Base-by-base conservation (phyloP, 768 basidiomycete genomes). In the Gloeostereum incarnatum region DNA sequence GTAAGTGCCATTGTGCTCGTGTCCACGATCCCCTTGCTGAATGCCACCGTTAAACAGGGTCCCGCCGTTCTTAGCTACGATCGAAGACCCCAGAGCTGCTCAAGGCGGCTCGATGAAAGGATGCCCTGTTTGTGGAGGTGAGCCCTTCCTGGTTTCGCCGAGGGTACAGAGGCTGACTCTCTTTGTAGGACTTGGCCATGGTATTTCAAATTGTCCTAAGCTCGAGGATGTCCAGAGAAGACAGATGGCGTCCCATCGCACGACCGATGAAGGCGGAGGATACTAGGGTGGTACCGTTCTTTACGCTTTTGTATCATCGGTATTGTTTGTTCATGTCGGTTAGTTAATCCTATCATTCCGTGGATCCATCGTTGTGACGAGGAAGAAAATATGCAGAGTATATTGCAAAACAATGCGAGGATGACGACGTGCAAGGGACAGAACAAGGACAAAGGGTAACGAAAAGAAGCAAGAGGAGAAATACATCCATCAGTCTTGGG, bases 61-160 rank as follows among this genome's bases (percentile, higher is more conserved):
- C 6, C 94, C 96, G 0, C 90, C 89, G 16, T 98, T 97, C 68
- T 61, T 99, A 48, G 62, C 73, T 40, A 83, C 79, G 2, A 80
- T 98, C 42, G 93, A 97, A 25, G 96, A 98, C 59, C 87, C 92
- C 7, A 78, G 89, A 30, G 80, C 78, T 1, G 76, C 71, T 1
- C 81, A 85, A 52, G 86, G 85, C 13, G 84, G 78, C 9, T 68
- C 75, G 2, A 57, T 90, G 42, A 86, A 79, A 45, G 92, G 93
- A 13, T 99, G 96, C 62, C 82, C 90, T 1, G 90, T 97, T 27
- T 99, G 96, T 64, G 96, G 96, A 56, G 94, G 89, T 81, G 53
- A 36, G 67, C 56, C 13, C 22, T 20, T 4, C 3, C 34, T 36
- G 24, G 17, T 24, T 32, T 25, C 26, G 9, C 29, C 26, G 13